Percentiles rank a stretch among this genome's conserved stretches.
phyloP scores from a whole-genome alignment of 495 filamentous ascomycete species.

The Penicilliopsis zonata region DNA sequence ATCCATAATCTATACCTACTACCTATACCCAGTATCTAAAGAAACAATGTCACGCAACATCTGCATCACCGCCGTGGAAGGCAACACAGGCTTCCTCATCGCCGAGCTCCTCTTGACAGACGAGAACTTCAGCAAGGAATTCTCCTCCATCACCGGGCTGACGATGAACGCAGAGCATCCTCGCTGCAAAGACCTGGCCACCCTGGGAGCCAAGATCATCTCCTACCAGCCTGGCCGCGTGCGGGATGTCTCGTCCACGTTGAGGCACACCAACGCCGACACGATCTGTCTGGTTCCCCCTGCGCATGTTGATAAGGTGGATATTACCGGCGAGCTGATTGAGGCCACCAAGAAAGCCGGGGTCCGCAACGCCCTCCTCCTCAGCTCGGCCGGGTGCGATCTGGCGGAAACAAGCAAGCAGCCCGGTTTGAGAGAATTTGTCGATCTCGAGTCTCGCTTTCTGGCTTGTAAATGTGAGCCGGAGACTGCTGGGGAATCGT shows the following conservation, averaged over 20 bases:
- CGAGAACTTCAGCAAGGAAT: conserved; percentile 24
- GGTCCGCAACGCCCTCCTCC: conserved; percentile 37
- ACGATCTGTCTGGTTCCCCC: conserved; percentile 44
- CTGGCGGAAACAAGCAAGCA: conserved; percentile 38
- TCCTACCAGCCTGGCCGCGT: conserved; percentile 30
- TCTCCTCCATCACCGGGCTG: conserved; percentile 28
- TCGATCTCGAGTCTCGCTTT: conserved; percentile 37
- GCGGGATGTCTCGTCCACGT: conserved; percentile 19
- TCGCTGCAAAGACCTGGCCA: conserved; percentile 40
- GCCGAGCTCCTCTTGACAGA: conserved; percentile 40
- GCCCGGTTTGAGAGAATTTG: conserved; percentile 40
- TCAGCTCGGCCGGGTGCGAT: conserved; percentile 43
- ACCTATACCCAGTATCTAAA: neutral
- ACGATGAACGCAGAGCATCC: conserved; percentile 31
- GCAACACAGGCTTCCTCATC: conserved; percentile 43
- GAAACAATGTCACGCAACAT: conserved; percentile 33
- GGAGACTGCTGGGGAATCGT: conserved; percentile 24
- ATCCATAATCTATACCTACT: neutral
- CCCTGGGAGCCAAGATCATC: conserved; percentile 39
- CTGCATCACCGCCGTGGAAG: conserved; percentile 39
- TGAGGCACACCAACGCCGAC: conserved; percentile 33
- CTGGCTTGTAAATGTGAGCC: conserved; percentile 35
- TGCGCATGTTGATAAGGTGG: conserved; percentile 31
- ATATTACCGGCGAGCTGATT: conserved; percentile 36
- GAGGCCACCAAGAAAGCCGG: conserved; percentile 36